Conservation (phyloP, 2,329 filamentous ascomycete species). For the Exophiala oligosperma region DNA sequence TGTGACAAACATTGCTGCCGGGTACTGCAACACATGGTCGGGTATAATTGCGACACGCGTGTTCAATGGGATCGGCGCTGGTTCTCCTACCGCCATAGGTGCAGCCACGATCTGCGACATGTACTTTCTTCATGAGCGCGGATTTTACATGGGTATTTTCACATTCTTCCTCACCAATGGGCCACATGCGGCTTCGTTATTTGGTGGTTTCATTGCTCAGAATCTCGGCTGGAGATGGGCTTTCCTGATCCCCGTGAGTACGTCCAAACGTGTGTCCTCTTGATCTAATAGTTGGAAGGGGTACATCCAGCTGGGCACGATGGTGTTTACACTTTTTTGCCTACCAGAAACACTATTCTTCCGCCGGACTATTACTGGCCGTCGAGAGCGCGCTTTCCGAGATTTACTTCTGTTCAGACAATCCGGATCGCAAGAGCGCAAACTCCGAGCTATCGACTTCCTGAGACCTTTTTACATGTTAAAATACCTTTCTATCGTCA, state of each 20-base stretch:
- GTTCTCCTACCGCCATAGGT: conserved; percentile 47
- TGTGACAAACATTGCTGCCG: conserved; percentile 23
- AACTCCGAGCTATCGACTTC: conserved; percentile 27
- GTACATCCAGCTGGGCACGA: conserved; percentile 21
- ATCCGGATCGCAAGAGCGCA: conserved; percentile 12
- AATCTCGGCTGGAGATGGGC: conserved; percentile 28
- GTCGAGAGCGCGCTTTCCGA: conserved; percentile 8
- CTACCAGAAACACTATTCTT: conserved; percentile 20
- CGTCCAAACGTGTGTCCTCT: neutral
- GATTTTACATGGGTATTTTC: conserved; percentile 23
- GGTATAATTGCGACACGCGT: conserved; percentile 21
- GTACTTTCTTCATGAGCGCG: conserved; percentile 48
- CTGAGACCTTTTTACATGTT: conserved; percentile 31
- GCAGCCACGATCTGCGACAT: conserved; percentile 67
- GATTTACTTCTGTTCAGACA: conserved; percentile 14
- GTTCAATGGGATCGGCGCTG: conserved; percentile 20
- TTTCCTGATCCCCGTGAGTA: conserved; percentile 21
- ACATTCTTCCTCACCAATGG: conserved; percentile 30
- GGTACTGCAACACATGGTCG: conserved; percentile 22
- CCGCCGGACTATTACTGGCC: conserved; percentile 11
- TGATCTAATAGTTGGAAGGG: conserved; percentile 1
- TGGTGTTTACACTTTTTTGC: conserved; percentile 23
- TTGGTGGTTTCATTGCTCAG: conserved; percentile 29
- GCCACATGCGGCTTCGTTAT: conserved; percentile 27
- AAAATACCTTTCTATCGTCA: conserved; percentile 29